Base-by-base conservation (phyloP, 2,329 filamentous ascomycete species). In the Xylariales sp. region DNA sequence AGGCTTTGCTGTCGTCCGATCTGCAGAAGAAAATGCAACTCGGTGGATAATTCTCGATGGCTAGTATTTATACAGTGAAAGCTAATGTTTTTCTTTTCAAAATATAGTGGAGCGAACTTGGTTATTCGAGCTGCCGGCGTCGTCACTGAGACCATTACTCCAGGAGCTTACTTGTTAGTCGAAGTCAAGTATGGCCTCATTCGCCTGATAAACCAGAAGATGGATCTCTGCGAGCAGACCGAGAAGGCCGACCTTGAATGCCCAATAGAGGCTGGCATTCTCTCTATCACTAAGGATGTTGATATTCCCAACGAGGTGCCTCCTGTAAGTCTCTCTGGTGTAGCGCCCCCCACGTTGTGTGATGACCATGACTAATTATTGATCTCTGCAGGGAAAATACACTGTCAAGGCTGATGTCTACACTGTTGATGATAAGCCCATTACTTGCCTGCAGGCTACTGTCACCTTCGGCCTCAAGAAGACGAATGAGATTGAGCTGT, bases 131-230 rank as follows among this genome's bases (percentile, higher is more conserved):
- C 90, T 32, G 72, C 67, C 21, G 93, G 91, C 40, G 78, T 69
- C n/a, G 76, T 97, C 47, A 75, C 74, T 50, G 66, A 94, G 55
- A 65, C 73, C 36, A 81, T 98, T 47, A 76, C 81, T 39, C 61
- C 88, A 41, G 91, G 88, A 41, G 88, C 91, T 43, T 88, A 86
- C 53, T 84, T 96, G 45, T 72, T 83, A 33, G 62, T 98, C 28
- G 76, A 82, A 49, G 91, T 98, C 66, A 96, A 95, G 69, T 96
- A 95, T 63, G 91, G 91, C 43, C 73, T 95, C 49, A 96, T 98
- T 62, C 86, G 81, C 39, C 77, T 98, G 47, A 80, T 98, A 63
- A 87, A 78, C 62, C 85, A 85, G 48, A 77, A 74, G 49, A 81
- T 83, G 54, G 85, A 95, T 57, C 77, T 97, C 25, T 98, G 93